Evolutionary conservation across 345 rosid genomes (phyloP), one percentile per base, ranked within the genome.

Genomic region (Isatis tinctoria): DNA sequence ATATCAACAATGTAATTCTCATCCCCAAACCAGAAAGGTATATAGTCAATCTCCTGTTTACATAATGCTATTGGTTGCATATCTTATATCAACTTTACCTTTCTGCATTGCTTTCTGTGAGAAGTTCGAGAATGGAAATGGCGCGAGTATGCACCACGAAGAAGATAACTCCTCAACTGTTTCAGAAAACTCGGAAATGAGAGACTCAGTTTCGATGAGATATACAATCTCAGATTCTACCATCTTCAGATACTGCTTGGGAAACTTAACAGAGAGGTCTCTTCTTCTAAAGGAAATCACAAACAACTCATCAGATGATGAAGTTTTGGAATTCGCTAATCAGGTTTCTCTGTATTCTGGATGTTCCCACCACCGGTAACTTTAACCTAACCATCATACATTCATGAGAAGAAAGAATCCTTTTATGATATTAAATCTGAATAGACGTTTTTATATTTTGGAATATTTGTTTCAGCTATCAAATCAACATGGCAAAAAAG

Each of bases 291-390:
- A 90, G 85, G 97, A 94, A 75, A 80, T 94, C 81, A 86, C 89
- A 37, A 72, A 78, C 47, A 85, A 85, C 63, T 72, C 82, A 72
- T 84, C 93, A 24, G 88, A 94, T 72, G 83, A 83, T 66, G 83
- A 87, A 73, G 83, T 94, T 56, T 81, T 82, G 36, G 82, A 82
- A 71, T 88, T 94, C 63, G 91, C 95, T 3, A 60, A 88, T 74
- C 85, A 89, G 74, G 95, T 94, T 78, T 83, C 90, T 67, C 68
- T 88, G 13, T 94, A 81, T 77, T 85, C 98, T 0, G 98, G 97
- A 58, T 93, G 98, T 75, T 82, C 90, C 61, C 98, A 93, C 76
- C 97, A 93, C 73, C 69, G 97, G 98, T 93, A 81, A 78, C 39
- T 44, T 56, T n/a, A 20, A 22, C 47, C 7, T 16, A 57, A 60